A percentile compares a stretch with the other conserved stretches of the same genome.
Evolutionary conservation across 2,329 filamentous ascomycete species (phyloP).

Genomic region (Fonsecaea multimorphosa): DNA sequence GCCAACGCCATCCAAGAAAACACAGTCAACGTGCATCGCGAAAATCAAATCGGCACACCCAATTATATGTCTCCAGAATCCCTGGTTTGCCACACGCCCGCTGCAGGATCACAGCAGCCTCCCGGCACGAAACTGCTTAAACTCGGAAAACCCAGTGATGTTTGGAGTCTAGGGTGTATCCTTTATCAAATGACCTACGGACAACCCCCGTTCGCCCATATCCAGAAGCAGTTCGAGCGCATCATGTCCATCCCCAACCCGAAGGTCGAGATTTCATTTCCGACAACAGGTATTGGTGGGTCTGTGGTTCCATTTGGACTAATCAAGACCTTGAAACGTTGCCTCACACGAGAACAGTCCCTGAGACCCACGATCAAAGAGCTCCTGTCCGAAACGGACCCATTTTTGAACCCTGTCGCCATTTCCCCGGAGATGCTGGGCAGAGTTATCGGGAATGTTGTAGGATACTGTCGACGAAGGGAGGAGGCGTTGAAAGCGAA

Average conservation of each 20-base stretch:
- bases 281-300: conserved; percentile 53
- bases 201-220: conserved; percentile 92
- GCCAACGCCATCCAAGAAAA: conserved; percentile 97
- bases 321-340: conserved; percentile 62
- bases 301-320: conserved; percentile 61
- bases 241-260: conserved; percentile 65
- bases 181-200: conserved; percentile 98
- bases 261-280: conserved; percentile 56
- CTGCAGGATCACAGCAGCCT: conserved; percentile 52
- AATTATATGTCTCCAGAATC: conserved; percentile 99
- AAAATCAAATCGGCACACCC: conserved; percentile 91
- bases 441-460: conserved; percentile 65
- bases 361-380: conserved; percentile 63
- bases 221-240: conserved; percentile 81
- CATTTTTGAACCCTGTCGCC: conserved; percentile 63
- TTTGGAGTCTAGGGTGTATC: conserved; percentile 96
- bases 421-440: conserved; percentile 65
- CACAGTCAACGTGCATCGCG: conserved; percentile 96
- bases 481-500: conserved; percentile 37
- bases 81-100: conserved; percentile 81
- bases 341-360: conserved; percentile 64
- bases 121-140: conserved; percentile 78
- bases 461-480: conserved; percentile 60
- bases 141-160: conserved; percentile 90
- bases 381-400: conserved; percentile 61